phyloP scores from a whole-genome alignment of 2,329 filamentous ascomycete genomes.

The Pseudocercospora macadamiae region DNA sequence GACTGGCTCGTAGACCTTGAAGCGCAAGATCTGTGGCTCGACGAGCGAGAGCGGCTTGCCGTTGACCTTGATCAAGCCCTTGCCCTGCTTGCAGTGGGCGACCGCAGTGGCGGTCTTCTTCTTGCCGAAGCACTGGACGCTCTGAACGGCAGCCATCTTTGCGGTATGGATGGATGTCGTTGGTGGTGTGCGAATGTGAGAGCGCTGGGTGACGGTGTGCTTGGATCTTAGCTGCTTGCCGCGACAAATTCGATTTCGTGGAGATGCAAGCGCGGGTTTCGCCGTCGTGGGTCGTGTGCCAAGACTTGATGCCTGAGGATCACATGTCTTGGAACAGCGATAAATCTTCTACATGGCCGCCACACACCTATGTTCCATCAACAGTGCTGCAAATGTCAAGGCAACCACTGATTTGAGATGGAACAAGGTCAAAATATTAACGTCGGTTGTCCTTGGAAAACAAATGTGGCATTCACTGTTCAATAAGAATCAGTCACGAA shows the following conservation, averaged over 20 bases:
- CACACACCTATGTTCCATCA: too few species aligned
- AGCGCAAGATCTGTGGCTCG: constrained; percentile 94
- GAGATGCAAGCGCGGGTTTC: not conserved
- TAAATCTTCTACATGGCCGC: too few species aligned
- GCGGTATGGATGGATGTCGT: constrained; percentile 21
- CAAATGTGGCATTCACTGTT: too few species aligned
- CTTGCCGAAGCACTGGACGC: constrained; percentile 96
- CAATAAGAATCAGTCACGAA: too few species aligned
- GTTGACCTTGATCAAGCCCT: constrained; percentile 98
- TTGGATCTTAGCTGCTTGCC: too few species aligned
- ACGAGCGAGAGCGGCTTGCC: constrained; percentile 92
- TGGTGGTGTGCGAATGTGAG: constrained; percentile 1
- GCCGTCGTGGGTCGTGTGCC: not conserved
- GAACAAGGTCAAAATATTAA: too few species aligned
- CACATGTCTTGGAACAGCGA: too few species aligned
- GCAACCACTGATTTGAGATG: too few species aligned
- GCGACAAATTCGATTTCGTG: not conserved
- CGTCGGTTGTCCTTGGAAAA: too few species aligned
- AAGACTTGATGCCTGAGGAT: not conserved
- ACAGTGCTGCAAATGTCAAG: too few species aligned
- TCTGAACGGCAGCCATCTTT: constrained; percentile 68
- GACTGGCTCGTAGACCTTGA: constrained; percentile 99
- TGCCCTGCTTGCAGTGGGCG: constrained; percentile 89
- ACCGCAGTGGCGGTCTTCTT: constrained; percentile 69
- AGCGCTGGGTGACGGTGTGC: constrained; percentile 3